A percentile compares a stretch with the other conserved stretches of the same genome.
These are phyloP conservation scores for Leccinum boreale DNA, from an alignment of 768 basidiomycete species.

Conservation along the genomic window DNA sequence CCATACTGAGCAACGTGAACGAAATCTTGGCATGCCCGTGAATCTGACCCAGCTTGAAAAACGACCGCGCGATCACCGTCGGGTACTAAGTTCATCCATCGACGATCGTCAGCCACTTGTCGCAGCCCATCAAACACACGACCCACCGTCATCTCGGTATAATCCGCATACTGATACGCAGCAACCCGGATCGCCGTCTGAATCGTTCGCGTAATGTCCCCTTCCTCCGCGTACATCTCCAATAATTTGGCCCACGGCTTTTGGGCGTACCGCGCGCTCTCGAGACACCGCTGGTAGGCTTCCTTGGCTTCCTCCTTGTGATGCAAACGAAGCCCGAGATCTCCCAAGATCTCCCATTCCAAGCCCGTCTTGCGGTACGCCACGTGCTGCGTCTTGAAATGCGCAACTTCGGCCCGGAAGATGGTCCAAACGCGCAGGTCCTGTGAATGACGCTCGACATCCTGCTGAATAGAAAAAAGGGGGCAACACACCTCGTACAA, in stretches of 20 bases:
- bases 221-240: slow-evolving; percentile 96
- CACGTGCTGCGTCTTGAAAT: slow-evolving; percentile 98
- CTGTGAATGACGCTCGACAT: slow-evolving; percentile 25
- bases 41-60: slow-evolving; percentile 91
- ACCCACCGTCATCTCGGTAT: slow-evolving; percentile 83
- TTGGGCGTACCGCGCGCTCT: slow-evolving; percentile 77
- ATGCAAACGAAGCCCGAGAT: slow-evolving; percentile 87
- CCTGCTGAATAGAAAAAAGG: not conserved
- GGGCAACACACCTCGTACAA: slow-evolving; percentile 76
- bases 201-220: slow-evolving; percentile 85
- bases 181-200: slow-evolving; percentile 92
- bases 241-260: slow-evolving; percentile 94
- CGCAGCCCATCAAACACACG: not conserved
- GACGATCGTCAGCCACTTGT: not conserved
- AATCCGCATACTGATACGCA: slow-evolving; percentile 89
- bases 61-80: slow-evolving; percentile 81
- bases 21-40: slow-evolving; percentile 94
- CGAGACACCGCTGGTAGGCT: slow-evolving; percentile 92
- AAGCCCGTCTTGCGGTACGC: slow-evolving; percentile 95
- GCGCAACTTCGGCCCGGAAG: slow-evolving; percentile 96
- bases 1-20: slow-evolving; percentile 92
- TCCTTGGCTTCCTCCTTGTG: slow-evolving; percentile 99
- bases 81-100: slow-evolving; percentile 52
- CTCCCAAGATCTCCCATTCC: slow-evolving; percentile 98
- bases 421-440: slow-evolving; percentile 98